Base-by-base conservation (phyloP, 345 rosid species). In the Ceriops zippeliana region DNA sequence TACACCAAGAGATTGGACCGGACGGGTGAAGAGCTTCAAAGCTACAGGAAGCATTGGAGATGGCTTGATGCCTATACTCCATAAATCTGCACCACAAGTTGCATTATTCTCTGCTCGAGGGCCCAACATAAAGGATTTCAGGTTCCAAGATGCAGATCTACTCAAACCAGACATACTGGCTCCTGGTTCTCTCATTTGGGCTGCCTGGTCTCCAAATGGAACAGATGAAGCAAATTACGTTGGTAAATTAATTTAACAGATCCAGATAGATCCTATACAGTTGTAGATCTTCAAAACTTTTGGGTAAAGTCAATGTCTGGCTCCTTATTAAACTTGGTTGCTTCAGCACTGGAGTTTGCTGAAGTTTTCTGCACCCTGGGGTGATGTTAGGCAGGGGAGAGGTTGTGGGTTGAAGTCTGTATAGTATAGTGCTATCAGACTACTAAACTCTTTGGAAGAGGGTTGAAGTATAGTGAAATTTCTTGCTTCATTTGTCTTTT, bases 121-220 rank as follows among this genome's bases (percentile, higher is more conserved):
- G 76, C 99, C 99, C 67, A 95, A 92, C 78, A 81, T 89, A 24
- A 95, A 83, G 83, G 98, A 95, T 84, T 95, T 85, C 80, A 89
- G 93, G 80, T 95, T 87, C 80, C 89, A 78, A 72, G 99, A 95
- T 81, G 98, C 99, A 7, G 99, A 95, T 86, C 96, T 95, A 70
- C 99, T 95, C 65, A 95, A 95, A 79, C 99, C 99, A 27, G 99
- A 95, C 76, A 91, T 95, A 67, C 76, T 95, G 67, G 99, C 99
- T 68, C 99, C 99, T 16, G 99, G 99, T 65, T 83, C 98, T 73
- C 82, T 95, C 58, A 95, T 95, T 68, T 95, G 99, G 99, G 93
- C 99, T 67, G 99, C 99, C 38, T 95, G 99, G 99, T 91, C 99
- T 58, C 89, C 85, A 22, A 95, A 95, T 82, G 99, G 99, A 80